These are phyloP conservation scores for Pseudogymnoascus sp. DNA, from an alignment of 2,329 filamentous ascomycete genomes.

Conservation along the genomic window DNA sequence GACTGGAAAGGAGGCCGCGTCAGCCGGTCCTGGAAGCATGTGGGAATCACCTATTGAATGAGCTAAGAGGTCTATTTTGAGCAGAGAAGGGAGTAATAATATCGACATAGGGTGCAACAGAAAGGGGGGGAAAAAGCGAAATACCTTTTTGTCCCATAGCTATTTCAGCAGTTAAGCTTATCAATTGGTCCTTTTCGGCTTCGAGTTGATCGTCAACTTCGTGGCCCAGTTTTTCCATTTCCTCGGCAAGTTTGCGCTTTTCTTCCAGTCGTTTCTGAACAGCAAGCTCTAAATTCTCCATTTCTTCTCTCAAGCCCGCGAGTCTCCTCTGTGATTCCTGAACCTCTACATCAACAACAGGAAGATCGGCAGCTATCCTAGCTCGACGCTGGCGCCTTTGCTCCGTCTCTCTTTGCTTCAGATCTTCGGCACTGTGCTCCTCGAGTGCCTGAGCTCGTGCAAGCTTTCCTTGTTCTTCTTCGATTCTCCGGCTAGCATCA, in stretches of 20 bases:
- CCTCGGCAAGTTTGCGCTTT: slow-evolving; percentile 26
- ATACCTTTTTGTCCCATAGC: slow-evolving; percentile 14
- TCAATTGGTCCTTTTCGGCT: slow-evolving; percentile 26
- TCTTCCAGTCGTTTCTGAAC: slow-evolving; percentile 25
- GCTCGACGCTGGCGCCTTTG: slow-evolving; percentile 24
- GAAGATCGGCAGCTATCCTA: slow-evolving; percentile 25
- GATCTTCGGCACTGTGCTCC: slow-evolving; percentile 17
- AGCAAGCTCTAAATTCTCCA: slow-evolving; percentile 25
- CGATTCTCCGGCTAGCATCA: slow-evolving; percentile 16
- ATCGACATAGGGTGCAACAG: background rate
- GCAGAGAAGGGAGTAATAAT: background rate
- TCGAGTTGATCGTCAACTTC: slow-evolving; percentile 29
- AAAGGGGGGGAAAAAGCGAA: background rate
- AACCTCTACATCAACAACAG: slow-evolving; percentile 27
- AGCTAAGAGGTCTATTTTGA: slow-evolving; percentile 12
- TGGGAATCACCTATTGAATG: slow-evolving; percentile 16
- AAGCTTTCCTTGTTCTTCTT: slow-evolving; percentile 20
- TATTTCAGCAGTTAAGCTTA: slow-evolving; percentile 21
- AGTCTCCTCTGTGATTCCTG: slow-evolving; percentile 22
- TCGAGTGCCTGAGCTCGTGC: slow-evolving; percentile 21
- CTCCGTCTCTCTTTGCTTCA: slow-evolving; percentile 20
- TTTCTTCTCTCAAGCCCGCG: slow-evolving; percentile 24
- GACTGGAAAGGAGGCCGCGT: background rate
- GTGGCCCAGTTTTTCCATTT: slow-evolving; percentile 25
- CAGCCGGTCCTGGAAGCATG: background rate